Base-by-base conservation (phyloP, 768 basidiomycete genomes). In the Collybiopsis luxurians region DNA sequence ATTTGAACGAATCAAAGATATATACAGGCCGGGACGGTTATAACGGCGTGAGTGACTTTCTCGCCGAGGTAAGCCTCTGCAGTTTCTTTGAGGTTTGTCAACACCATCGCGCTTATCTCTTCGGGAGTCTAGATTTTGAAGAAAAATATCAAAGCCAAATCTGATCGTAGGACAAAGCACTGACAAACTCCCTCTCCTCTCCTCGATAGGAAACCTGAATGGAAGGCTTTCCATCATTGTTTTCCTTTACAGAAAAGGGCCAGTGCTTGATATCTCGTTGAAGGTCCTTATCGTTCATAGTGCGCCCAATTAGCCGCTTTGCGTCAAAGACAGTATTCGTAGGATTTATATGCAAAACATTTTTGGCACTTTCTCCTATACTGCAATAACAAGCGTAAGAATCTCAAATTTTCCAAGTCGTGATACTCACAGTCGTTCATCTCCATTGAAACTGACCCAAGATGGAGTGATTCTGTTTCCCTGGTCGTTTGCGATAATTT, bases 31-130 rank as follows among this genome's bases (percentile, higher is more conserved):
- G 95, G 95, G 70, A 98, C 95, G 46, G 96, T 98, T 69, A 98
- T 92, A 48, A 98, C 95, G 57, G 96, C 95, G 73, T 98, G 92
- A 57, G 93, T 94, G 69, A 98, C 94, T 72, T 92, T 89, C 67
- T 93, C 83, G 66, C 94, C 95, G 58, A 98, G 90, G 76, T 96
- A 98, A 12, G 95, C 90, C 80, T 98, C 95, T 53, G 95, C 95
- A 23, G 94, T 98, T 79, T 98, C 96, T 82, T 97, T 97, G 95
- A 98, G 98, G 82, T 98, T 98, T 58, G 74, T 78, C 53, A 98
- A 79, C 64, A 98, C 82, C 96, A 98, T 98, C 56, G 95, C 94
- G 45, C 87, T 90, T 64, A 98, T 86, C 75, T 97, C 94, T 72
- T 96, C 94, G 6, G 94, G 90, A 0, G 92, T 86, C 92, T 94